Evolutionary conservation across 805 yeast genomes (phyloP), one percentile per base, ranked within the genome.

Genomic region (Metschnikowia kunwiensis): DNA sequence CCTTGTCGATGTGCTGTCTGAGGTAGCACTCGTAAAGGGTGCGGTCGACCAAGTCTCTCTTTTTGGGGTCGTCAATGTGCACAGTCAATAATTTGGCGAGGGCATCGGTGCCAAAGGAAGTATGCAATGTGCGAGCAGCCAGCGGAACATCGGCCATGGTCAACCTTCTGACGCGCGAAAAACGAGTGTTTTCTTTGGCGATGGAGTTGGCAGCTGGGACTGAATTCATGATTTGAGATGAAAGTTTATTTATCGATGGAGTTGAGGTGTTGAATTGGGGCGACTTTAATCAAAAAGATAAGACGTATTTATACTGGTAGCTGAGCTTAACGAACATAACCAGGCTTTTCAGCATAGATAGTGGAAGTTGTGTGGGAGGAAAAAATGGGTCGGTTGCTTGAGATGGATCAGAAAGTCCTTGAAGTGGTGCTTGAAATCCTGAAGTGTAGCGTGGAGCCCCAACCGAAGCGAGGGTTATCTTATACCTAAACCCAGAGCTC

Each of bases 1-100:
- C 82, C 30, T 70, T 67, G 36, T 62, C 46, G 26, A 77, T 65
- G 46, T 74, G 79, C 30, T 77, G 74, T 30, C 59, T 60, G 27
- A 74, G 61, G 51, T 75, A 76, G 3, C 77, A 69, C 46, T 72
- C 78, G 43, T 72, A 77, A 23, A 75, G 57, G 17, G 60, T 20
- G 11, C 13, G 7, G 27, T 44, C 50, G 12, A 48, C 39, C 27
- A 34, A 25, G 10, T 22, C 32, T 28, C 31, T 40, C 19, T 37
- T 24, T 4, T 30, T 29, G 0, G 35, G 30, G 34, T 43, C 43
- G 13, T 27, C 24, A 15, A 47, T 35, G 30, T 49, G 53, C 24
- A 30, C 30, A 14, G 49, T 45, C 33, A 48, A 42, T 13, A 47
- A 30, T 28, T 48, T 49, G 32, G 70, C 66, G 42, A 68, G 60